Evolutionary conservation across 1,284 basidiomycete genomes (phyloP).

Genomic region (Moesziomyces antarcticus): DNA sequence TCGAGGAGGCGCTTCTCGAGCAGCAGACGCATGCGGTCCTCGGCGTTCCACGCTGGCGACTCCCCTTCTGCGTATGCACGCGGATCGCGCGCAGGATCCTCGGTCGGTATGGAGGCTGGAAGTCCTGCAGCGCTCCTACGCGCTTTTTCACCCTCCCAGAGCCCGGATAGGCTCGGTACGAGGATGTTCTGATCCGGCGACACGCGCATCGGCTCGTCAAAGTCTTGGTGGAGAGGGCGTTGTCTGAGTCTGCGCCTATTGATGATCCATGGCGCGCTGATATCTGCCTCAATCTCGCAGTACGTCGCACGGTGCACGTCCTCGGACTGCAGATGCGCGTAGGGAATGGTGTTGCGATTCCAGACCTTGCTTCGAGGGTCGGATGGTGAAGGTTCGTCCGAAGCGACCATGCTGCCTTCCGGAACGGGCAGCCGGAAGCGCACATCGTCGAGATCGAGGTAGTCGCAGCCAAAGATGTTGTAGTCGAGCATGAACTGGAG

Average conservation of each 20-base stretch:
- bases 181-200: constrained; percentile 74
- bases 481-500: constrained; percentile 96
- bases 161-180: constrained; percentile 85
- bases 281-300: constrained; percentile 85
- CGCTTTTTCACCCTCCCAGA: constrained; percentile 92
- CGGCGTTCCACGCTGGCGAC: constrained; percentile 61
- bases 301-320: constrained; percentile 72
- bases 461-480: constrained; percentile 92
- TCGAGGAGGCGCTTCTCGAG: constrained; percentile 55
- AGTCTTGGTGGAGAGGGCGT: constrained; percentile 79
- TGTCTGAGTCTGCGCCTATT: constrained; percentile 79
- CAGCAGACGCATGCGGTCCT: constrained; percentile 66
- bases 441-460: constrained; percentile 75
- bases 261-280: constrained; percentile 81
- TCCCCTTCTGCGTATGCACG: constrained; percentile 41
- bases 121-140: constrained; percentile 71
- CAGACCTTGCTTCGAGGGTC: constrained; percentile 32
- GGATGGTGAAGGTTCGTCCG: constrained; percentile 15
- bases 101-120: constrained; percentile 46
- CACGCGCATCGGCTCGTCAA: constrained; percentile 33
- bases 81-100: constrained; percentile 46
- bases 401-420: constrained; percentile 49
- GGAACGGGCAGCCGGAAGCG: constrained; percentile 71
- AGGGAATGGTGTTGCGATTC: constrained; percentile 37
- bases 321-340: constrained; percentile 36